Conservation (phyloP, 352 stramenopile species). For the Aphanomyces invadans region DNA sequence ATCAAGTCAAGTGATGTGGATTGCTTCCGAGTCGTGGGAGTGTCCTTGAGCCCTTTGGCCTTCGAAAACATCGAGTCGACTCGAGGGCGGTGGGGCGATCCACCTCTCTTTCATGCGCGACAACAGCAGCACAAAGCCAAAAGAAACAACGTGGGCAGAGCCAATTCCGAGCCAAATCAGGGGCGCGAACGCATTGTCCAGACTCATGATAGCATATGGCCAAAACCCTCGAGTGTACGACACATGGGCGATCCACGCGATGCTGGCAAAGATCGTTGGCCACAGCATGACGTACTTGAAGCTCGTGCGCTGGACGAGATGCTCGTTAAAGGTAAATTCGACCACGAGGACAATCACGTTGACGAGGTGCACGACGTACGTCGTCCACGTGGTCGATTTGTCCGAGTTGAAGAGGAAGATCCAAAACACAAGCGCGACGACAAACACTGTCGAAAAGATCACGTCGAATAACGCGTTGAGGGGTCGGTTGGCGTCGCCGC, state of each 20-base stretch:
- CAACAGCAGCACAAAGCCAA: neutral
- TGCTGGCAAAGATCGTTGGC: neutral
- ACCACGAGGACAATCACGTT: neutral
- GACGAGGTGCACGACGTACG: constrained; percentile 1
- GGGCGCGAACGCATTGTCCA: constrained; percentile 10
- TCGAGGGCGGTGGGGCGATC: no score
- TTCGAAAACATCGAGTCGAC: no score
- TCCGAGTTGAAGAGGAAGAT: constrained; percentile 3
- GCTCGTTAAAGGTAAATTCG: constrained; percentile 9
- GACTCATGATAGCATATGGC: neutral
- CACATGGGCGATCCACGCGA: neutral
- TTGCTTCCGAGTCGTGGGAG: no score
- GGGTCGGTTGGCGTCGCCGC: neutral
- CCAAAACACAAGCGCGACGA: constrained; percentile 13
- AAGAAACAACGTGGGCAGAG: neutral
- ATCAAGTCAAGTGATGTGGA: no score
- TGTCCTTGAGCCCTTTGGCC: no score
- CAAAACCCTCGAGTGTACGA: constrained; percentile 1
- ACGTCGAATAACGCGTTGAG: constrained; percentile 19
- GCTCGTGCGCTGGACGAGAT: neutral
- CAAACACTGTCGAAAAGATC: neutral
- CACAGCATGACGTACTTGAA: neutral
- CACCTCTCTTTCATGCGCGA: neutral
- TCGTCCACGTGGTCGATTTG: neutral
- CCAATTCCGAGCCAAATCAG: constrained; percentile 3